These are phyloP conservation scores for Aspergillus sp. DNA, from an alignment of 2,329 filamentous ascomycete genomes.

Conservation along the genomic window DNA sequence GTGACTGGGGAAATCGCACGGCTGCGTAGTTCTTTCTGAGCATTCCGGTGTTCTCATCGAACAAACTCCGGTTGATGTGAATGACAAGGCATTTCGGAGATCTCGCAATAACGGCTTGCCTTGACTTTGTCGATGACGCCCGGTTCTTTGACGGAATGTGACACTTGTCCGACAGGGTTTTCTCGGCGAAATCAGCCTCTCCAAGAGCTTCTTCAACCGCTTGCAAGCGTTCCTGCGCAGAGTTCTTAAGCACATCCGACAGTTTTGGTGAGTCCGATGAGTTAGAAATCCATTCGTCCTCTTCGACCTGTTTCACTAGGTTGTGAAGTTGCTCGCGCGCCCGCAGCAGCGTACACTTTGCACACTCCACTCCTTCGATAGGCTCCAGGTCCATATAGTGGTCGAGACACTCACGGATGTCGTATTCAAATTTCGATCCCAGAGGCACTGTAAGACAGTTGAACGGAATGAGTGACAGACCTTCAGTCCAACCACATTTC, in stretches of 20 bases:
- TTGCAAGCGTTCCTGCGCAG: slow-evolving; percentile 50
- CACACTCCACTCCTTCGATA: slow-evolving; percentile 85
- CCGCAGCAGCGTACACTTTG: slow-evolving; percentile 73
- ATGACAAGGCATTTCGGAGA: slow-evolving; percentile 73
- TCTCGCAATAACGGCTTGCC: slow-evolving; percentile 78
- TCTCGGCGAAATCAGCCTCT: slow-evolving; percentile 71
- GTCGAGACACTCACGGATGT: slow-evolving; percentile 72
- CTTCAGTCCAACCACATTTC: slow-evolving; percentile 77
- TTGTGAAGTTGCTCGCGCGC: slow-evolving; percentile 48
- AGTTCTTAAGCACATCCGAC: slow-evolving; percentile 33
- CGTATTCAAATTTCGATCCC: slow-evolving; percentile 58
- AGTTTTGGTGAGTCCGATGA: slow-evolving; percentile 19
- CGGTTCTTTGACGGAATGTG: slow-evolving; percentile 61
- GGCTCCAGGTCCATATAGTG: slow-evolving; percentile 77
- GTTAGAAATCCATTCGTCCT: slow-evolving; percentile 24
- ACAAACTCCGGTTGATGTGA: slow-evolving; percentile 87
- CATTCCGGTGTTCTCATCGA: slow-evolving; percentile 72
- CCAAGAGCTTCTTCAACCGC: slow-evolving; percentile 66
- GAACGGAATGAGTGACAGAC: slow-evolving; percentile 83
- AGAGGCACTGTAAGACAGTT: slow-evolving; percentile 86
- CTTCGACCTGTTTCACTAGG: slow-evolving; percentile 35
- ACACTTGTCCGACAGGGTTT: slow-evolving; percentile 57
- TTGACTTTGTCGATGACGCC: slow-evolving; percentile 74
- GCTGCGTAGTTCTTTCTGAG: slow-evolving; percentile 77
- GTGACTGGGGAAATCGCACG: slow-evolving; percentile 65